Evolutionary conservation across 257 asterid species (phyloP).

Genomic region (Capsicum baccatum): DNA sequence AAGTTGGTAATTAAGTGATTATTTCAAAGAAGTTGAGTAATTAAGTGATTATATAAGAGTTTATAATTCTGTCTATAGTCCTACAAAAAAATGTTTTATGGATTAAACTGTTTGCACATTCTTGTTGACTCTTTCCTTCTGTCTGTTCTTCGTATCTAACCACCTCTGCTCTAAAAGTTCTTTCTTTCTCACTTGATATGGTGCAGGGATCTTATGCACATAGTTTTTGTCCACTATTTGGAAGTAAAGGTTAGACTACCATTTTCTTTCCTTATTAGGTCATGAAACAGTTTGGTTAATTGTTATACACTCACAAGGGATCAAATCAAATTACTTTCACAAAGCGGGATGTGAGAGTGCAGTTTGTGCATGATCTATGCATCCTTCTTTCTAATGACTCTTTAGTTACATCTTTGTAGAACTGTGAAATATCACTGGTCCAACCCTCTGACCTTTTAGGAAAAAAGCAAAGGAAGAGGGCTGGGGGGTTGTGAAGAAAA

Average conservation of each 20-base stretch:
- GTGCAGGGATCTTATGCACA: conserved; percentile 97
- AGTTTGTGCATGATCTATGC: conserved; percentile 15
- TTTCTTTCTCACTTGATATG: conserved; percentile 49
- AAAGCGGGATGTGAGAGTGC: neutral
- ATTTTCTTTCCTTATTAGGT: conserved; percentile 18
- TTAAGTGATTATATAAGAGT: conserved; percentile 14
- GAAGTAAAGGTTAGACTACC: conserved; percentile 82
- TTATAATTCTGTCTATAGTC: neutral
- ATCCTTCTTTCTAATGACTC: conserved; percentile 1
- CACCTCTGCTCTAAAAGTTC: conserved; percentile 18
- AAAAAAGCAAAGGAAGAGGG: neutral
- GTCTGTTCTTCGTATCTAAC: neutral
- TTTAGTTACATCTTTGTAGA: neutral
- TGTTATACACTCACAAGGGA: conserved; percentile 8
- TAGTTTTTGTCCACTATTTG: conserved; percentile 97
- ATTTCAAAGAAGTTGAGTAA: neutral
- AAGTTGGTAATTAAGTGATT: conserved; percentile 7
- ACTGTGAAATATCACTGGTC: neutral
- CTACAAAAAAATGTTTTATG: neutral
- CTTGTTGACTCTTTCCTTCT: neutral
- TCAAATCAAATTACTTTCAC: conserved; percentile 11
- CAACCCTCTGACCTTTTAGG: neutral
- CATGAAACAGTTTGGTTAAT: neutral
- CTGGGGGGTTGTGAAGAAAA: neutral
- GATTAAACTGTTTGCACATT: neutral